Percentiles rank a stretch among this genome's conserved stretches.
phyloP scores from a whole-genome alignment of 2,329 filamentous ascomycete species.

The Fusarium cicatricum region DNA sequence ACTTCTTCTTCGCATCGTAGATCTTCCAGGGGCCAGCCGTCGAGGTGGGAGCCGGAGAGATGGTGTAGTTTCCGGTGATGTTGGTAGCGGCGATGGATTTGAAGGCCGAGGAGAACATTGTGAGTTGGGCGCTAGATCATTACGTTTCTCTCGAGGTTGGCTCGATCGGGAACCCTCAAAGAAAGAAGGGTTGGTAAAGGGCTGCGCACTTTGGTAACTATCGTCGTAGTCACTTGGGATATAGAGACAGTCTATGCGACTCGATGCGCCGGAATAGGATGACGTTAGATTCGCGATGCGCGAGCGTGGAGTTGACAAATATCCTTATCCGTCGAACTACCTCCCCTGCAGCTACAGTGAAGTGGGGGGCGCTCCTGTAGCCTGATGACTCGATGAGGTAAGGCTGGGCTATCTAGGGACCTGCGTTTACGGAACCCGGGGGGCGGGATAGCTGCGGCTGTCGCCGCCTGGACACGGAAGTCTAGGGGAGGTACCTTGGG shows the following conservation, averaged over 20 bases:
- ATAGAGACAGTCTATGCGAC: background rate
- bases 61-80: constrained; percentile 89
- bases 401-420: constrained; percentile 1
- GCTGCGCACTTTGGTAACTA: no score
- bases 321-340: constrained; percentile 8
- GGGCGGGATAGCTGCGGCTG: constrained; percentile 36
- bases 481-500: constrained; percentile 37
- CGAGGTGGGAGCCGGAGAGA: constrained; percentile 78
- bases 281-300: constrained; percentile 33
- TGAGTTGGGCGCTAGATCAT: constrained; percentile 4
- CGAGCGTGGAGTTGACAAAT: constrained; percentile 34
- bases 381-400: constrained; percentile 18
- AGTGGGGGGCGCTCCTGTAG: background rate
- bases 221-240: no score
- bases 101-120: constrained; percentile 91
- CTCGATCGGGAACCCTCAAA: no score
- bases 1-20: constrained; percentile 97
- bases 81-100: constrained; percentile 93
- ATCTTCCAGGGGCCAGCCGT: constrained; percentile 95
- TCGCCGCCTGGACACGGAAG: constrained; percentile 40
- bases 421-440: constrained; percentile 27
- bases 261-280: constrained; percentile 9
- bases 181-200: no score
- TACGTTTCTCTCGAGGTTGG: no score
- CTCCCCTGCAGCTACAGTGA: no score